phyloP scores from a whole-genome alignment of 1,284 basidiomycete species.

The Inonotus obliquus region DNA sequence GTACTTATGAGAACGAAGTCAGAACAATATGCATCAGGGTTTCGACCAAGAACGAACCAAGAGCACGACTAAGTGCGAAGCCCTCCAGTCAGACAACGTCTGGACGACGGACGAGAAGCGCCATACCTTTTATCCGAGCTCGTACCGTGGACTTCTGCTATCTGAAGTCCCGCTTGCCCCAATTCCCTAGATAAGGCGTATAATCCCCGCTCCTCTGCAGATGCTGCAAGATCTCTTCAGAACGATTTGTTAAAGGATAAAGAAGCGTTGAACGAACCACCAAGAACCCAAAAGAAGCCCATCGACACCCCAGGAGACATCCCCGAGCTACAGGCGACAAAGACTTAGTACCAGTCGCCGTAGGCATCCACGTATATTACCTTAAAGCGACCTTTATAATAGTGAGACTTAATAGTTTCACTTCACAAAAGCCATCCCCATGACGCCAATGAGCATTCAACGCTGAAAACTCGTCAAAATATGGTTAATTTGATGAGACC shows the following conservation, averaged over 20 bases:
- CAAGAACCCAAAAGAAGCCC: constrained; percentile 68
- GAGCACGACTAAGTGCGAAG: constrained; percentile 43
- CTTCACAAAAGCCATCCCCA: constrained; percentile 50
- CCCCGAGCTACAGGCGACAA: constrained; percentile 41
- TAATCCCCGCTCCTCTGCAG: constrained; percentile 53
- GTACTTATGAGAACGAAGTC: constrained; percentile 26
- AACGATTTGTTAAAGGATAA: background rate
- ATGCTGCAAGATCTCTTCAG: constrained; percentile 29
- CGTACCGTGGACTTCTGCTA: constrained; percentile 58
- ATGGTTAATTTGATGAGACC: background rate
- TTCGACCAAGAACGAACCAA: constrained; percentile 21
- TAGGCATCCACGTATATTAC: constrained; percentile 28
- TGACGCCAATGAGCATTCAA: constrained; percentile 67
- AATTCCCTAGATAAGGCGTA: constrained; percentile 64
- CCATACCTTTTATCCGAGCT: constrained; percentile 61
- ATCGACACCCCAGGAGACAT: constrained; percentile 62
- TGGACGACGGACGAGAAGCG: background rate
- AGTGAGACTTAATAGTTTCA: constrained; percentile 50
- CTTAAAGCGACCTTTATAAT: constrained; percentile 60
- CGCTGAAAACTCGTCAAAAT: constrained; percentile 30
- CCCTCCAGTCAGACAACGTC: background rate
- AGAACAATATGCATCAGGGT: background rate
- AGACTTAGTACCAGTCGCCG: background rate
- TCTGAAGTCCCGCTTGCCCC: constrained; percentile 57
- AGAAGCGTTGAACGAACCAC: constrained; percentile 35